A percentile compares a stretch with the other conserved stretches of the same genome.
These are phyloP conservation scores for Ligustrum vulgare DNA, from an alignment of 257 asterid genomes.

Conservation along the genomic window DNA sequence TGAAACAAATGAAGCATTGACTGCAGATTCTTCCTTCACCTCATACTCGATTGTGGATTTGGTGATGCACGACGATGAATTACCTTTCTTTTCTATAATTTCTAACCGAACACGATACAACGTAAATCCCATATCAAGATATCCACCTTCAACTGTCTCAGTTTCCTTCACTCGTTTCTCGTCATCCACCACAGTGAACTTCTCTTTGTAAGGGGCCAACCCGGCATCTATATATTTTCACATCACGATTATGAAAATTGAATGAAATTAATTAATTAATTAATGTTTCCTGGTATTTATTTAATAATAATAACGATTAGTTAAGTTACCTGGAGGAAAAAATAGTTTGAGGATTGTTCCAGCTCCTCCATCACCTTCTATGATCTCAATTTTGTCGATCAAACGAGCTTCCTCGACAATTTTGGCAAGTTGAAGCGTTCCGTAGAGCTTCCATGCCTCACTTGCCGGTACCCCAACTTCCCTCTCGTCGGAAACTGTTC, in stretches of 20 bases:
- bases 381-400: slow-evolving; percentile 35
- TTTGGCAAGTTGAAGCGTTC: slow-evolving; percentile 39
- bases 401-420: slow-evolving; percentile 25
- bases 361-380: slow-evolving; percentile 59
- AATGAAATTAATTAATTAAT: no score
- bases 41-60: no score
- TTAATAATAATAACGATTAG: not conserved
- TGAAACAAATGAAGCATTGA: slow-evolving; percentile 40
- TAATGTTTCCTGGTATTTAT: no score
- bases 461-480: slow-evolving; percentile 47
- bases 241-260: no score
- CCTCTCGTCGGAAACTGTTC: slow-evolving; percentile 39
- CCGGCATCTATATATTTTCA: slow-evolving; percentile 21
- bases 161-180: slow-evolving; percentile 48
- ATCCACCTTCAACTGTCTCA: slow-evolving; percentile 65
- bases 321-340: slow-evolving; percentile 40
- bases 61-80: no score
- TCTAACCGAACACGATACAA: slow-evolving; percentile 23
- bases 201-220: slow-evolving; percentile 47
- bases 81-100: no score
- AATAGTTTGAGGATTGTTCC: slow-evolving; percentile 50
- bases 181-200: slow-evolving; percentile 56
- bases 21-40: slow-evolving; percentile 45
- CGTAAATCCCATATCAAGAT: slow-evolving; percentile 37
- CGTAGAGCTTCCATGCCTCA: slow-evolving; percentile 66